Percentiles rank a stretch among this genome's conserved stretches.
These are phyloP conservation scores for Hymenoscyphus linearis DNA, from an alignment of 2,329 filamentous ascomycete species.

Conservation along the genomic window DNA sequence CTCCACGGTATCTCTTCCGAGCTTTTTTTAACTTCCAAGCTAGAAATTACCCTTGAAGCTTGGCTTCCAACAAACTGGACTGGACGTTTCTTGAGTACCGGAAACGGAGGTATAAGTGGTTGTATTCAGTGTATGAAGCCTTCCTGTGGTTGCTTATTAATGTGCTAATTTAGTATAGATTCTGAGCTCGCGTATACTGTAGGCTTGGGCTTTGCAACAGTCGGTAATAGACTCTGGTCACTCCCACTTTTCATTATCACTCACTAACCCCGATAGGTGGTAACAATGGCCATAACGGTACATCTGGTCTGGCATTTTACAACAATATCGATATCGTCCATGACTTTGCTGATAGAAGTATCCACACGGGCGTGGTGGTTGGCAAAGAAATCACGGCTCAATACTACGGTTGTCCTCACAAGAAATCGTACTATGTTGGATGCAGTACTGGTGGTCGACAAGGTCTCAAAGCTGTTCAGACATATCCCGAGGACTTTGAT, in stretches of 20 bases:
- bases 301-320: slow-evolving; percentile 17
- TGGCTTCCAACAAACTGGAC: slow-evolving; percentile 37
- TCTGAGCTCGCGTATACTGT: slow-evolving; percentile 19
- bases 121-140: slow-evolving; percentile 21
- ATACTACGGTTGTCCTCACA: slow-evolving; percentile 33
- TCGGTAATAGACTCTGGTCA: slow-evolving; percentile 11
- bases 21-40: neutral
- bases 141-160: neutral
- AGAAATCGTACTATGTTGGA: slow-evolving; percentile 36
- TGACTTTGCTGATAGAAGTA: slow-evolving; percentile 25
- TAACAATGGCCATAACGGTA: slow-evolving; percentile 29
- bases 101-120: slow-evolving; percentile 23
- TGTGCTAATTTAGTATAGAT: slow-evolving; percentile 8
- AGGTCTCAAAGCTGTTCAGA: slow-evolving; percentile 38
- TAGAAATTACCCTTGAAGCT: slow-evolving; percentile 22
- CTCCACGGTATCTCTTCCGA: neutral
- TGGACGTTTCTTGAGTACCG: slow-evolving; percentile 37
- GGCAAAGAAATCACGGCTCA: slow-evolving; percentile 26
- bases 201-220: slow-evolving; percentile 21
- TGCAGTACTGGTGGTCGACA: slow-evolving; percentile 40
- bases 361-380: slow-evolving; percentile 20
- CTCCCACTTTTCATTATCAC: neutral
- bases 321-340: slow-evolving; percentile 23
- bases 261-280: slow-evolving; percentile 9
- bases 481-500: slow-evolving; percentile 38